A percentile compares a stretch with the other conserved stretches of the same genome.
These are phyloP conservation scores for Phytopythium kandeliae DNA, from an alignment of 352 stramenopile species.

Conservation along the genomic window DNA sequence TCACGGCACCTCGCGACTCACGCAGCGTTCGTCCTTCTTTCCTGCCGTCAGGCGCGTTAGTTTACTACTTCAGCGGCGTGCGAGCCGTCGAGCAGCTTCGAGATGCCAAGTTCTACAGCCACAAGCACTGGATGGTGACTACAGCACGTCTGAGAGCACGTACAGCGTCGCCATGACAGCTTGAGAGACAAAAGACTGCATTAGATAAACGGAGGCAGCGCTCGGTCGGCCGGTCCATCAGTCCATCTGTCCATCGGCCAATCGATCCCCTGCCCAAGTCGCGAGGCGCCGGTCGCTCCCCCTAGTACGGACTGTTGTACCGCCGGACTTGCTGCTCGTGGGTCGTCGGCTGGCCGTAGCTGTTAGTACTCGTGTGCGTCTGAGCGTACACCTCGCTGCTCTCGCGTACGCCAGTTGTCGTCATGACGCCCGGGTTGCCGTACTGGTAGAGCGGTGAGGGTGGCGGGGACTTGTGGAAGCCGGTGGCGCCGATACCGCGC, in stretches of 20 bases:
- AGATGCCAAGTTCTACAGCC: conserved; percentile 45
- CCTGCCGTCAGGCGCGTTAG: conserved; percentile 24
- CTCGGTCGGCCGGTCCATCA: no score
- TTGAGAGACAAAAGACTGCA: neutral
- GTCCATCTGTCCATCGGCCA: no score
- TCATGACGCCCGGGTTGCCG: conserved; percentile 9
- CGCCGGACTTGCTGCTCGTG: conserved; percentile 8
- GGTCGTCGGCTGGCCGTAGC: conserved; percentile 19
- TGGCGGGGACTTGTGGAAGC: conserved; percentile 1
- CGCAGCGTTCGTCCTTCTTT: no score
- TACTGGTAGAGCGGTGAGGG: conserved; percentile 25
- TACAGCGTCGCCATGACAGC: neutral
- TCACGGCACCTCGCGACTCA: neutral
- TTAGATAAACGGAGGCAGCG: neutral
- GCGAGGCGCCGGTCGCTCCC: no score
- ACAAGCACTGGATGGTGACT: conserved; percentile 40
- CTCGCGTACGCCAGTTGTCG: conserved; percentile 6
- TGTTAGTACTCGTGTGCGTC: conserved; percentile 17
- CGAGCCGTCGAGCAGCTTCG: conserved; percentile 42
- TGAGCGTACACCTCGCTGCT: conserved; percentile 14
- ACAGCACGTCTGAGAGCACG: neutral
- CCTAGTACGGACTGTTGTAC: conserved; percentile 36
- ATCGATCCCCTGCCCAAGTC: no score
- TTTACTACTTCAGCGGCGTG: conserved; percentile 49
- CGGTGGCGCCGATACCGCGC: neutral